Evolutionary conservation across 2,329 filamentous ascomycete species (phyloP).

Genomic region (Moelleriella libera): DNA sequence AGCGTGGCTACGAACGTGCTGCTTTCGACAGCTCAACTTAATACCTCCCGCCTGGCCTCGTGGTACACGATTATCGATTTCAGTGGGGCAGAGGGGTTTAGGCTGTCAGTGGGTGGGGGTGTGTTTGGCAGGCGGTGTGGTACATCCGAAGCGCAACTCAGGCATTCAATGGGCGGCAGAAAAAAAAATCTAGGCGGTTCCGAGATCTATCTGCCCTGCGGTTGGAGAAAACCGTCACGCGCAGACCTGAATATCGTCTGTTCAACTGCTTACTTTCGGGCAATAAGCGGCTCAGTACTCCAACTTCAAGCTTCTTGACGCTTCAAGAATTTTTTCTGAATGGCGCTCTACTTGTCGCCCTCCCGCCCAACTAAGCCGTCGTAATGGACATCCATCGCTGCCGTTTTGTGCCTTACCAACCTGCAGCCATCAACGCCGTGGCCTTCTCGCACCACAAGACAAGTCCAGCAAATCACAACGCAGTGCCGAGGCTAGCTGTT

Average conservation of each 20-base stretch:
- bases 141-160: not conserved
- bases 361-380: not conserved
- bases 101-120: not conserved
- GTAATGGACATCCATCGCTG: conserved; percentile 93
- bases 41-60: no score
- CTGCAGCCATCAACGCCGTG: conserved; percentile 84
- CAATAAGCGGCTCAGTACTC: no score
- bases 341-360: no score
- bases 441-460: conserved; percentile 70
- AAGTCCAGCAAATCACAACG: conserved; percentile 30
- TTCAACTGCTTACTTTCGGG: no score
- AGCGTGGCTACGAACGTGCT: no score
- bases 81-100: not conserved
- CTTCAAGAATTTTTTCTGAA: no score
- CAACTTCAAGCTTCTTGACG: no score
- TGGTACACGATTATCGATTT: not conserved
- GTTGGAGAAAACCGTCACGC: no score
- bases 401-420: conserved; percentile 86
- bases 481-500: conserved; percentile 64
- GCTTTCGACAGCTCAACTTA: no score
- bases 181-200: not conserved
- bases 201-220: no score
- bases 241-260: no score
- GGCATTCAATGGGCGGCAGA: not conserved
- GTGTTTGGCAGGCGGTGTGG: not conserved